Conservation (phyloP, 768 basidiomycete genomes). For the Suillus lakei region DNA sequence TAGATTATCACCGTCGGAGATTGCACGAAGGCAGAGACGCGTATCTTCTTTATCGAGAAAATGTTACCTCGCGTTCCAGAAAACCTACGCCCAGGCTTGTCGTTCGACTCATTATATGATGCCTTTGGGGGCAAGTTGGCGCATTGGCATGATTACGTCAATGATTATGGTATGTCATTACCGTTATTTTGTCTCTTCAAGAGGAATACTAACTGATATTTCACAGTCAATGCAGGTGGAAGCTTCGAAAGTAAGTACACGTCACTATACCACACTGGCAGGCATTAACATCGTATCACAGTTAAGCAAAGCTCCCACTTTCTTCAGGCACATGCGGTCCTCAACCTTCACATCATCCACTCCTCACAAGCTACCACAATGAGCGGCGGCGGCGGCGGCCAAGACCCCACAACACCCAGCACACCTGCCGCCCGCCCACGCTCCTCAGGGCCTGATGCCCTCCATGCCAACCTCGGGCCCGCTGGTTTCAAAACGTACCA, state of each 20-base stretch:
- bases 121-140: constrained; percentile 86
- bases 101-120: constrained; percentile 76
- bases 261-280: not conserved
- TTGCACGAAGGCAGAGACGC: constrained; percentile 73
- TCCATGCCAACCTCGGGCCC: constrained; percentile 62
- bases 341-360: constrained; percentile 89
- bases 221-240: constrained; percentile 75
- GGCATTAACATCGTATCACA: constrained; percentile 32
- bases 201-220: constrained; percentile 11
- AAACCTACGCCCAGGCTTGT: constrained; percentile 52
- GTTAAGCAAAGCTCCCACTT: constrained; percentile 84
- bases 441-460: constrained; percentile 48
- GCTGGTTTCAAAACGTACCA: constrained; percentile 69
- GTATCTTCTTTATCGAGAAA: constrained; percentile 65
- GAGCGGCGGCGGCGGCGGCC: constrained; percentile 29
- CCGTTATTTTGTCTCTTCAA: constrained; percentile 8
- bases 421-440: constrained; percentile 38
- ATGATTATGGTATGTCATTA: constrained; percentile 60
- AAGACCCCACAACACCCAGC: constrained; percentile 36
- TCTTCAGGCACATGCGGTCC: constrained; percentile 80
- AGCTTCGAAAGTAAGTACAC: constrained; percentile 61
- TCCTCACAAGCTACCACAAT: constrained; percentile 58
- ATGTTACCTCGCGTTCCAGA: constrained; percentile 76
- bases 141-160: constrained; percentile 82
- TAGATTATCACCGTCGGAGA: constrained; percentile 83